phyloP scores from a whole-genome alignment of 345 rosid genomes.

The Eucalyptus microcorys region DNA sequence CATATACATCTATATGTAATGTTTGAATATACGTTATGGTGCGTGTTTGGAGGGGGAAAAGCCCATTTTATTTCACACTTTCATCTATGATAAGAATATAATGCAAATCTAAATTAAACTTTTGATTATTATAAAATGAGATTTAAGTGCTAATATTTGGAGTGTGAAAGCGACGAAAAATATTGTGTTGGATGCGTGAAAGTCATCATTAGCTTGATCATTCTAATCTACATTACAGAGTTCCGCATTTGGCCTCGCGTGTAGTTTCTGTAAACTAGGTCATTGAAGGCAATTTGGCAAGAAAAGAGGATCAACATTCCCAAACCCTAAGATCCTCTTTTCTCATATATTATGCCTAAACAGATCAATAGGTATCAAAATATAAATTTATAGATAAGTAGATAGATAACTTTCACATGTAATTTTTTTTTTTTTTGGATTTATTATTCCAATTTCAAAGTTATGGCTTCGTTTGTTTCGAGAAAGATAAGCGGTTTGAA shows the following conservation, averaged over 20 bases:
- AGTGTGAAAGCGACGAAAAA: background rate
- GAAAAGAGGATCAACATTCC: background rate
- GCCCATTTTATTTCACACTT: background rate
- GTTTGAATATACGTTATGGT: background rate
- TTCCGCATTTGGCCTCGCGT: background rate
- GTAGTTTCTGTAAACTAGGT: background rate
- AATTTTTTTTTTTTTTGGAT: background rate
- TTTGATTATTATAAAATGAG: background rate
- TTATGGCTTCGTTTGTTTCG: rapidly evolving
- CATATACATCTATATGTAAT: background rate
- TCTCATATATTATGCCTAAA: background rate
- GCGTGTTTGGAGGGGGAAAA: background rate
- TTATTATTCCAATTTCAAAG: background rate
- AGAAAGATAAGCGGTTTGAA: background rate
- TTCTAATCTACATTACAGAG: background rate
- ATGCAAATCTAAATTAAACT: background rate
- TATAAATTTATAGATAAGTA: background rate
- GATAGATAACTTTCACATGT: background rate
- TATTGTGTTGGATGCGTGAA: background rate
- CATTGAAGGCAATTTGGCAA: background rate
- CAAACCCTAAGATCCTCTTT: background rate
- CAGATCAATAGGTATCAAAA: background rate
- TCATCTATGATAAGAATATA: background rate
- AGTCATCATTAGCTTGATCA: background rate
- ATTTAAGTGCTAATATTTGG: background rate